A percentile compares a stretch with the other conserved stretches of the same genome.
These are phyloP conservation scores for Chaetomium sp. DNA, from an alignment of 2,329 filamentous ascomycete genomes.

Conservation along the genomic window DNA sequence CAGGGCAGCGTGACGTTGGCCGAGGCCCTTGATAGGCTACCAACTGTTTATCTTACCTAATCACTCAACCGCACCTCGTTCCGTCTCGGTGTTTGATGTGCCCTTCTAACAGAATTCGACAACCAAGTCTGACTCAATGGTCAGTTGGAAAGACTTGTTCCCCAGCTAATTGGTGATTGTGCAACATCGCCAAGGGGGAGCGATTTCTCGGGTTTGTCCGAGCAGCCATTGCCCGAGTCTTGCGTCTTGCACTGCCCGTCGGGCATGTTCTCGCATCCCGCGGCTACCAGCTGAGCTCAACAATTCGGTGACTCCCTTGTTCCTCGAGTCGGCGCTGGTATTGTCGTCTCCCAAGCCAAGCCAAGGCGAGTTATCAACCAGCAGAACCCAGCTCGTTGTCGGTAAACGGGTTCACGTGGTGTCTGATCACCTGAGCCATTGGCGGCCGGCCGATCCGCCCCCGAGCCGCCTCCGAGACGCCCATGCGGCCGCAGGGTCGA, in stretches of 20 bases:
- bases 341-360: background rate
- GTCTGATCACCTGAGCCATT: constrained; percentile 14
- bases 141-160: too few relatives aligned
- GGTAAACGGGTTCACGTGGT: constrained; percentile 18
- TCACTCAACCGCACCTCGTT: background rate
- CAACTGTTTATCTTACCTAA: constrained; percentile 15
- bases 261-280: too few relatives aligned
- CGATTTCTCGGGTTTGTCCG: too few relatives aligned
- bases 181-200: too few relatives aligned
- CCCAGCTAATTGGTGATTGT: too few relatives aligned
- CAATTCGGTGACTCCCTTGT: too few relatives aligned
- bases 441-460: constrained; percentile 4
- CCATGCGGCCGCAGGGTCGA: constrained; percentile 2
- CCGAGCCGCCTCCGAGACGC: background rate
- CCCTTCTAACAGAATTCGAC: background rate
- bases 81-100: background rate
- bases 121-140: too few relatives aligned
- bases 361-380: background rate
- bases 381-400: background rate
- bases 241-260: too few relatives aligned
- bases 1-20: constrained; percentile 12
- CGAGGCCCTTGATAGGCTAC: constrained; percentile 1
- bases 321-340: background rate
- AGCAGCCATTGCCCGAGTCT: too few relatives aligned
- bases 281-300: too few relatives aligned